phyloP scores from a whole-genome alignment of 2,329 filamentous ascomycete genomes.

The Xylogone sp. region DNA sequence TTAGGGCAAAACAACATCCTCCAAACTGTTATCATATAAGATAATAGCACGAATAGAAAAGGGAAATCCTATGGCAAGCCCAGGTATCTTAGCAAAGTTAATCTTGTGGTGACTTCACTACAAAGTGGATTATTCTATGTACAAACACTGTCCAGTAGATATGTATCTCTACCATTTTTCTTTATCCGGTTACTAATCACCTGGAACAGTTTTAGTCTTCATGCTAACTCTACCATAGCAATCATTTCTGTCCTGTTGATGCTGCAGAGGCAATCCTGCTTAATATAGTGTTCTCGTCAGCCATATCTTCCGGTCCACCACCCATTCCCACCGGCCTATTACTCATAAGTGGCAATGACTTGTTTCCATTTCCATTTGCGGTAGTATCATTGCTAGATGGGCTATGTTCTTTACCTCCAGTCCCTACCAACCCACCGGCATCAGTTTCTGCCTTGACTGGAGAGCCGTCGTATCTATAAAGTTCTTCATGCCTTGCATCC shows the following conservation, averaged over 20 bases:
- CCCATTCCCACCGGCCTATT: slow-evolving; percentile 1
- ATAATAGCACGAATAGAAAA: no score
- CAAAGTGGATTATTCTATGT: no score
- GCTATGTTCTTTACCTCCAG: background rate
- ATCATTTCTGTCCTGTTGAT: slow-evolving; percentile 4
- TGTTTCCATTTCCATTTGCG: slow-evolving; percentile 1
- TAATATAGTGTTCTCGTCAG: slow-evolving; percentile 13
- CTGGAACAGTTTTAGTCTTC: no score
- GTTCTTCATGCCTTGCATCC: slow-evolving; percentile 71
- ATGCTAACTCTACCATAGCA: no score
- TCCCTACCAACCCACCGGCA: background rate
- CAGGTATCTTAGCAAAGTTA: no score
- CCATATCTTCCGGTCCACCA: slow-evolving; percentile 6
- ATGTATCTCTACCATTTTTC: no score
- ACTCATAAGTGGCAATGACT: slow-evolving; percentile 1
- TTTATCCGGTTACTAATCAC: no score
- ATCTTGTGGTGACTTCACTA: no score
- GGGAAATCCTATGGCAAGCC: no score
- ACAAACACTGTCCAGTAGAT: no score
- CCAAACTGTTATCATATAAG: no score
- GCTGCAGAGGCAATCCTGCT: slow-evolving; percentile 20
- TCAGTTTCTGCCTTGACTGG: background rate
- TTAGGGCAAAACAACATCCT: no score
- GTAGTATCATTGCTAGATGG: slow-evolving; percentile 1
- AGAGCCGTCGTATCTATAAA: slow-evolving; percentile 7